Evolutionary conservation across 2,329 filamentous ascomycete species (phyloP).

Genomic region (Saccharata proteae): DNA sequence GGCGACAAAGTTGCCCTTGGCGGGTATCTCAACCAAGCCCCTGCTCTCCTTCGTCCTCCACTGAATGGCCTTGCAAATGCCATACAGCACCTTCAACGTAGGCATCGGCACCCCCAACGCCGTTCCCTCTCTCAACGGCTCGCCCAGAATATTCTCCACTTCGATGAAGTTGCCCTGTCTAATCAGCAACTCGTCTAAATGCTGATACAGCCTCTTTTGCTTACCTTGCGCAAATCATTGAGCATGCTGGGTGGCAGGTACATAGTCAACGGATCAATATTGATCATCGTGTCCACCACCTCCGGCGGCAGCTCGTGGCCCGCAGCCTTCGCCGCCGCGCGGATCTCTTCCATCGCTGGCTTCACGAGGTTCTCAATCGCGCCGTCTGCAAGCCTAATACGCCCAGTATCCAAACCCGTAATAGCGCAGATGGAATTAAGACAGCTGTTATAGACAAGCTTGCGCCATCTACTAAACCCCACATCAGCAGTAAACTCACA

Average conservation of each 20-base stretch:
- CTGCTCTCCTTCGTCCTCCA: constrained; percentile 34
- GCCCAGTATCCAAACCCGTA: constrained; percentile 38
- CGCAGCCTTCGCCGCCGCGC: constrained; percentile 29
- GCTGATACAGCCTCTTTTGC: constrained; percentile 2
- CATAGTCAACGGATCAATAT: constrained; percentile 37
- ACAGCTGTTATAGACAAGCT: constrained; percentile 40
- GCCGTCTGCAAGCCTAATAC: constrained; percentile 35
- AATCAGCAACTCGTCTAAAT: background rate
- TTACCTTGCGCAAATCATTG: constrained; percentile 38
- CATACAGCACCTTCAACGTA: constrained; percentile 37
- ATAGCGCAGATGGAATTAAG: constrained; percentile 43
- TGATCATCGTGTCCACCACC: constrained; percentile 34
- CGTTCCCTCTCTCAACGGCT: constrained; percentile 42
- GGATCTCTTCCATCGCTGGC: constrained; percentile 44
- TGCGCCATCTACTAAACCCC: constrained; percentile 35
- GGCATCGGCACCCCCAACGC: constrained; percentile 37
- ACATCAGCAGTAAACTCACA: constrained; percentile 33
- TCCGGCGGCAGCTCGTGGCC: constrained; percentile 33
- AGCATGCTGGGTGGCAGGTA: constrained; percentile 44
- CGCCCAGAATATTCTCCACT: constrained; percentile 44
- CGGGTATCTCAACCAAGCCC: constrained; percentile 25
- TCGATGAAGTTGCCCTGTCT: constrained; percentile 42
- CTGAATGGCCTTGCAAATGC: constrained; percentile 37
- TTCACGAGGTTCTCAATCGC: constrained; percentile 36
- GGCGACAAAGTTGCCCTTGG: constrained; percentile 10